These are phyloP conservation scores for Sporopachydermia lactativora DNA, from an alignment of 805 yeast species.

Conservation along the genomic window DNA sequence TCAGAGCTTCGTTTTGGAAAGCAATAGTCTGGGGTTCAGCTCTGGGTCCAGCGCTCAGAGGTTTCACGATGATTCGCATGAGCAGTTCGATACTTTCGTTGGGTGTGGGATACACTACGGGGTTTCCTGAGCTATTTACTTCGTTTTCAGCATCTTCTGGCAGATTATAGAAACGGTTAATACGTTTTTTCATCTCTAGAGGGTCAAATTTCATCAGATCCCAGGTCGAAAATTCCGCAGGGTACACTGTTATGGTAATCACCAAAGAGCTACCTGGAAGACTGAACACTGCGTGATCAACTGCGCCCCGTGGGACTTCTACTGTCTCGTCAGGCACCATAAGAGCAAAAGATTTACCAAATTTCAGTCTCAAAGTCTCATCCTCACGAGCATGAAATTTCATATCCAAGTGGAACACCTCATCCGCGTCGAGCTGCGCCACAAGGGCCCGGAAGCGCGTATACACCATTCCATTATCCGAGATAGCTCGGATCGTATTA, in stretches of 20 bases:
- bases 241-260: slow-evolving; percentile 8
- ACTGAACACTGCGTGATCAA: slow-evolving; percentile 10
- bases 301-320: neutral
- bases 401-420: neutral
- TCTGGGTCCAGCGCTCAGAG: slow-evolving; percentile 31
- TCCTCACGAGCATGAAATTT: neutral
- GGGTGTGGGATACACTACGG: slow-evolving; percentile 31
- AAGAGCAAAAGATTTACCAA: neutral
- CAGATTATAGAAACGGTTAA: slow-evolving; percentile 20
- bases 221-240: slow-evolving; percentile 25
- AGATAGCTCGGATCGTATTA: neutral
- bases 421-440: neutral
- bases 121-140: slow-evolving; percentile 15
- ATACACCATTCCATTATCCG: neutral
- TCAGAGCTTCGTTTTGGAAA: slow-evolving; percentile 34
- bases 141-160: slow-evolving; percentile 15
- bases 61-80: slow-evolving; percentile 52
- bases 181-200: slow-evolving; percentile 38
- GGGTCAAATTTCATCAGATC: slow-evolving; percentile 35
- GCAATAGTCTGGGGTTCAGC: slow-evolving; percentile 42
- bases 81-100: slow-evolving; percentile 46
- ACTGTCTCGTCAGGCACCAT: neutral
- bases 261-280: slow-evolving; percentile 10
- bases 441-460: neutral
- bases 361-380: neutral